Conservation (phyloP, 345 rosid species). For the Raphanus raphanistrum region DNA sequence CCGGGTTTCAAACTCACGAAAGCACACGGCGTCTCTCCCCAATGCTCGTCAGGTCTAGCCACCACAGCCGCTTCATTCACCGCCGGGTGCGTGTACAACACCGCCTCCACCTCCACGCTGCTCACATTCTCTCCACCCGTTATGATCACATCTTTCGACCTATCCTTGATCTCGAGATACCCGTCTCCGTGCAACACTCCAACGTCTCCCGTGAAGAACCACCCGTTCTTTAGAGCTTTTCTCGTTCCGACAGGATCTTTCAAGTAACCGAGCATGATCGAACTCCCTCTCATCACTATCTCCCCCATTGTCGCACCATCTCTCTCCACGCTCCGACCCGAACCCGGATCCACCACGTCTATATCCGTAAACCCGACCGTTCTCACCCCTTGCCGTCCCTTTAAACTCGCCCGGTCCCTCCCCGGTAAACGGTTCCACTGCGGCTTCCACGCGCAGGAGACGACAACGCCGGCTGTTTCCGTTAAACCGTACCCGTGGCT, state of each 20-base stretch:
- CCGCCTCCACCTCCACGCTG: conserved; percentile 71
- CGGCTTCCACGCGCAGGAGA: conserved; percentile 74
- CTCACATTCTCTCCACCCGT: conserved; percentile 87
- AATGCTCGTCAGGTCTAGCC: conserved; percentile 68
- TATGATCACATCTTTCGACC: conserved; percentile 78
- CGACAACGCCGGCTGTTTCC: conserved; percentile 60
- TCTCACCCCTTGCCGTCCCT: conserved; percentile 68
- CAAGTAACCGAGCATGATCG: conserved; percentile 72
- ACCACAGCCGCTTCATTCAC: conserved; percentile 80
- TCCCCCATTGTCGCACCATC: conserved; percentile 66
- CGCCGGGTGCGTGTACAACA: conserved; percentile 62
- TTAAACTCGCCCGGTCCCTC: conserved; percentile 54
- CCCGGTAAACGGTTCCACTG: conserved; percentile 68
- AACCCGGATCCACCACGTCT: conserved; percentile 51
- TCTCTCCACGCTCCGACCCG: conserved; percentile 46
- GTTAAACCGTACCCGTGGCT: conserved; percentile 80
- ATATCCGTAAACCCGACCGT: conserved; percentile 45
- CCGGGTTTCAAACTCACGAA: conserved; percentile 36
- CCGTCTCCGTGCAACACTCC: conserved; percentile 71
- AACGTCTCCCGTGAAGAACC: conserved; percentile 72
- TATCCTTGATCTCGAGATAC: conserved; percentile 66
- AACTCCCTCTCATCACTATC: conserved; percentile 58
- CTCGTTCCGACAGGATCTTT: conserved; percentile 59
- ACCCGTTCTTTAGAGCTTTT: conserved; percentile 52
- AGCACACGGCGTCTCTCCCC: conserved; percentile 94